Base-by-base conservation (phyloP, 1,139 yeast genomes). In the Kluyveromyces marxianus region DNA sequence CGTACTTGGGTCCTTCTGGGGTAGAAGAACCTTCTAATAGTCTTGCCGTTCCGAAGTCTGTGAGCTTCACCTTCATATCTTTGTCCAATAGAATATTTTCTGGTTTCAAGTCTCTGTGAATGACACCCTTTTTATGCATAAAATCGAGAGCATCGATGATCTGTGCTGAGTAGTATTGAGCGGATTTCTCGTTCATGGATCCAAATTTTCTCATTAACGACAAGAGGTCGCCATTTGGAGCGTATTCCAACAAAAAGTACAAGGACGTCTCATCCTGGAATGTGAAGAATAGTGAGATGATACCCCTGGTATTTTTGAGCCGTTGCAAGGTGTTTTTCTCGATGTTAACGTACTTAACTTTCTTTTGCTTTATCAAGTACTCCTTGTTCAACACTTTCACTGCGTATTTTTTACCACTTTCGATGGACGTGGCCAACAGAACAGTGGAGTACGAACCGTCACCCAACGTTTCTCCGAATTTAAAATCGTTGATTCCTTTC, bases 31-130 rank as follows among this genome's bases (percentile, higher is more conserved):
- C 67, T 8, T 73, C 81, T 44, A 92, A 67, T 32, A 94, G 68
- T 63, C 89, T 90, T 2, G 98, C 98, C 1, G 98, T 94, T 27
- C 99, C 99, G 66, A 94, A 94, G 67, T 94, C 99, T n/a, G 98
- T 92, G 46, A 94, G 77, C 64, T 89, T 89, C 49, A 92, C 73
- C 53, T 86, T 81, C 79, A 85, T 81, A 48, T 85, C 81, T 50
- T 75, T 74, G 56, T 90, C 95, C 45, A 94, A 78, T 53, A 92
- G 69, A 35, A 84, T 82, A 60, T 92, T 92, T 59, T 92, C 99
- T 0, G 99, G 99, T 67, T 92, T 92, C 54, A 92, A 73, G 65
- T 92, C 99, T 52, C 99, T 77, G 63, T 92, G 99, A 40, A 92
- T 80, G 24, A 94, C 85, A 7, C 98, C 98, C 48, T 72, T 75